Conservation (phyloP, 305 asterid genomes). For the Rubia peregrina region DNA sequence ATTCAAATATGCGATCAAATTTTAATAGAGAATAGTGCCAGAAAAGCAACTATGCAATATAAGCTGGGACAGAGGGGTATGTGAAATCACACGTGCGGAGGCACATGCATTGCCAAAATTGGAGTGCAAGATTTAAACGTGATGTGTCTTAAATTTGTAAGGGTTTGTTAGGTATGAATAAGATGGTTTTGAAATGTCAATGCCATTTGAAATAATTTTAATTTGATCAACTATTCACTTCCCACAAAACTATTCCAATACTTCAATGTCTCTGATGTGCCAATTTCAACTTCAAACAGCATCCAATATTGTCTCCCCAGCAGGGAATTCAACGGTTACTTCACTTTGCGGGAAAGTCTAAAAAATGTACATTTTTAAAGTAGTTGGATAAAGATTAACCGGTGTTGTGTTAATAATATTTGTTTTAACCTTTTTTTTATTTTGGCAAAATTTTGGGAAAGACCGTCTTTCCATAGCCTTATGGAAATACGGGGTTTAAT, state of each 20-base stretch:
- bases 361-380: too few relatives aligned
- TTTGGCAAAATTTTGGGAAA: too few relatives aligned
- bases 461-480: too few relatives aligned
- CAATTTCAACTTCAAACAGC: background rate
- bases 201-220: background rate
- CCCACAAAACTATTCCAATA: background rate
- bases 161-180: constrained; percentile 2
- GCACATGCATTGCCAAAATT: constrained; percentile 1
- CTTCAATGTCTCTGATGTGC: background rate
- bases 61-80: too few relatives aligned
- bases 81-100: background rate
- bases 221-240: background rate
- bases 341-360: too few relatives aligned
- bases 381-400: too few relatives aligned
- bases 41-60: too few relatives aligned
- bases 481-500: too few relatives aligned
- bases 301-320: background rate
- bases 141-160: background rate
- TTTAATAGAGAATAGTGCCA: too few relatives aligned
- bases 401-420: too few relatives aligned
- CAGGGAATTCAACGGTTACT: background rate
- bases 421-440: too few relatives aligned
- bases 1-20: too few relatives aligned
- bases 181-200: background rate
- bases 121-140: background rate